phyloP scores from a whole-genome alignment of 306 rosid species.

The Hippophae gyantsensis region DNA sequence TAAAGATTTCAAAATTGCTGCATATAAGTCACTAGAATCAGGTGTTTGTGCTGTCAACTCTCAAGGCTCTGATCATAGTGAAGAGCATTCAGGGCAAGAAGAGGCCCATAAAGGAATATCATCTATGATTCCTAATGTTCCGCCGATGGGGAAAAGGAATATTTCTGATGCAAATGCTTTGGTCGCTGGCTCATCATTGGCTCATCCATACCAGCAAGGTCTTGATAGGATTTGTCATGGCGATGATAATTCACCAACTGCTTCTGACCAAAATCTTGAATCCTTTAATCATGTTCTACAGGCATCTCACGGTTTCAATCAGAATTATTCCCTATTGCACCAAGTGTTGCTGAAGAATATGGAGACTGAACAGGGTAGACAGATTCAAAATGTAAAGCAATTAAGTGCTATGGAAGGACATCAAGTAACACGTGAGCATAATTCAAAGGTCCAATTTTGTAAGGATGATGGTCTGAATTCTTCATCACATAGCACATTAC shows the following conservation, averaged over 20 bases:
- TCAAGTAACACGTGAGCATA: conserved; percentile 20
- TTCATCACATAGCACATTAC: conserved; percentile 15
- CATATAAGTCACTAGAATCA: conserved; percentile 18
- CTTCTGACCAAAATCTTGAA: conserved; percentile 21
- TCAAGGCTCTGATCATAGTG: conserved; percentile 24
- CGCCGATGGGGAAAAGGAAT: conserved; percentile 24
- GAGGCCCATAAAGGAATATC: conserved; percentile 10
- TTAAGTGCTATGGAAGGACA: conserved; percentile 18
- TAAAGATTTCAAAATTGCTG: conserved; percentile 22
- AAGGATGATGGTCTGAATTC: conserved; percentile 24
- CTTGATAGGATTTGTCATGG: conserved; percentile 17
- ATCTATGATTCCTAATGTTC: conserved; percentile 18
- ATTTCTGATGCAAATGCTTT: conserved; percentile 24
- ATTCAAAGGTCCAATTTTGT: not conserved
- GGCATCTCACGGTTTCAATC: conserved; percentile 19
- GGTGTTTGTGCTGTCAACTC: conserved; percentile 14
- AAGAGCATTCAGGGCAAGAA: conserved; percentile 15
- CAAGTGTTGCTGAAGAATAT: conserved; percentile 28
- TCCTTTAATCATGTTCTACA: conserved; percentile 18
- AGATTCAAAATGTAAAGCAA: conserved; percentile 22
- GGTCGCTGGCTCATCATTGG: conserved; percentile 21
- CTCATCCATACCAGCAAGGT: conserved; percentile 27
- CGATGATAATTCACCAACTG: conserved; percentile 15
- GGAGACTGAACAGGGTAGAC: conserved; percentile 22
- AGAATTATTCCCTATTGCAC: conserved; percentile 20